A percentile compares a stretch with the other conserved stretches of the same genome.
Conservation (phyloP, 106 monocot genomes). For the Allium fistulosum region DNA sequence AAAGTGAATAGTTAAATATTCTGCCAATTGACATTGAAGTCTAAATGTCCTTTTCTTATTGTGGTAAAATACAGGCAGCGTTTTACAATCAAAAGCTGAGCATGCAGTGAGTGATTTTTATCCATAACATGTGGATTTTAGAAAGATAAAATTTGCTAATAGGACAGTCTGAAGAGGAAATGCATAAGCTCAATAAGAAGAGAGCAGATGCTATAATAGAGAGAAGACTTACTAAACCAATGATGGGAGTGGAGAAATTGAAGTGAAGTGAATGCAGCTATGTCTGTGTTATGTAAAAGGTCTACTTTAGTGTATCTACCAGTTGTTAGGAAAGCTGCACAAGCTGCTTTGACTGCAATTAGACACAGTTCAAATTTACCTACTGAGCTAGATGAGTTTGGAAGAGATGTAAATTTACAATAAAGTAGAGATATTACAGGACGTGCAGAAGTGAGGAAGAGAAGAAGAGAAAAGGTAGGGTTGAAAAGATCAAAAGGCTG, state of each 20-base stretch:
- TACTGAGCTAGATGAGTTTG: slow-evolving; percentile 79
- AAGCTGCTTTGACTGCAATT: slow-evolving; percentile 49
- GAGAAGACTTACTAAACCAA: slow-evolving; percentile 49
- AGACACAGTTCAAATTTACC: slow-evolving; percentile 53
- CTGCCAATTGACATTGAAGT: too few species aligned
- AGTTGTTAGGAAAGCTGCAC: slow-evolving; percentile 49
- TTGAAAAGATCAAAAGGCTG: slow-evolving; percentile 35
- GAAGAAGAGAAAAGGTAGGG: slow-evolving; percentile 41
- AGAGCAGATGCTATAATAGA: slow-evolving; percentile 45
- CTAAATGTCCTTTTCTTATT: too few species aligned
- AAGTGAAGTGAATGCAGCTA: slow-evolving; percentile 68
- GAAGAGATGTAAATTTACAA: slow-evolving; percentile 71
- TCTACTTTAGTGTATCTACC: slow-evolving; percentile 38
- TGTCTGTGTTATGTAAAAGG: slow-evolving; percentile 54
- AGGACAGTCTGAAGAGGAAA: slow-evolving; percentile 86
- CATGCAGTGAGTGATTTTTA: slow-evolving; percentile 30
- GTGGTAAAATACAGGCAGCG: slow-evolving; percentile 20
- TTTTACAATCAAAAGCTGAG: slow-evolving; percentile 26
- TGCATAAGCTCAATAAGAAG: slow-evolving; percentile 78
- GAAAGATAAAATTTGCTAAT: slow-evolving; percentile 74
- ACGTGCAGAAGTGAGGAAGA: slow-evolving; percentile 50
- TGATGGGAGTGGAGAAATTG: slow-evolving; percentile 51
- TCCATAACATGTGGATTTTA: slow-evolving; percentile 77
- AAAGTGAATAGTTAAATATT: too few species aligned
- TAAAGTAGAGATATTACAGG: slow-evolving; percentile 50